These are phyloP conservation scores for Macrophomina phaseolina DNA, from an alignment of 2,329 filamentous ascomycete species.

Conservation along the genomic window DNA sequence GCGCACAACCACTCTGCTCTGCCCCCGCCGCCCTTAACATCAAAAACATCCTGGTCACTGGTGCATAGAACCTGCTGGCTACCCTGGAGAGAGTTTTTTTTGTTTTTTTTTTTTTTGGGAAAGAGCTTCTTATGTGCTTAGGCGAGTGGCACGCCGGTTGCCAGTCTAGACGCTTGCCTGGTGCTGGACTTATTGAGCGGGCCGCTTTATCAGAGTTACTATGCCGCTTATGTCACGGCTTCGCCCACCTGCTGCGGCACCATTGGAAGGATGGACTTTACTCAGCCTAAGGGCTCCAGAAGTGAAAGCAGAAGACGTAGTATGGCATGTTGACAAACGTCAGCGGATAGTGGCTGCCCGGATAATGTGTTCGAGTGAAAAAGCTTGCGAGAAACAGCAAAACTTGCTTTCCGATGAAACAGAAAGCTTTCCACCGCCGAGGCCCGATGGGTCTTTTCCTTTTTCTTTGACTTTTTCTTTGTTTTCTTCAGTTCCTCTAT, in stretches of 20 bases:
- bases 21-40: neutral
- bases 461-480: neutral
- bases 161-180: neutral
- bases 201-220: neutral
- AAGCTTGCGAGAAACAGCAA: neutral
- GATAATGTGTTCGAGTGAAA: too few species aligned
- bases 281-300: too few species aligned
- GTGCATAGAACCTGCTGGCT: constrained; percentile 1
- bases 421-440: neutral
- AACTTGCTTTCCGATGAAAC: neutral
- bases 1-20: neutral
- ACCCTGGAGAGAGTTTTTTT: neutral
- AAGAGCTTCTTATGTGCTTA: neutral
- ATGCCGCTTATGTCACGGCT: constrained; percentile 6
- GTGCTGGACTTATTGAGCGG: neutral
- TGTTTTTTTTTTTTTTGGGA: neutral
- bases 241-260: neutral
- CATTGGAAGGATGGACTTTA: too few species aligned
- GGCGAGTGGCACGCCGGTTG: neutral
- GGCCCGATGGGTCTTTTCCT: neutral
- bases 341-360: too few species aligned
- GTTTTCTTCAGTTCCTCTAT: neutral
- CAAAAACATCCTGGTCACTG: neutral
- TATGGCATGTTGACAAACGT: too few species aligned
- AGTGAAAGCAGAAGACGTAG: too few species aligned